A percentile compares a stretch with the other conserved stretches of the same genome.
Conservation (phyloP, 805 yeast genomes). For the Komagataella populi region DNA sequence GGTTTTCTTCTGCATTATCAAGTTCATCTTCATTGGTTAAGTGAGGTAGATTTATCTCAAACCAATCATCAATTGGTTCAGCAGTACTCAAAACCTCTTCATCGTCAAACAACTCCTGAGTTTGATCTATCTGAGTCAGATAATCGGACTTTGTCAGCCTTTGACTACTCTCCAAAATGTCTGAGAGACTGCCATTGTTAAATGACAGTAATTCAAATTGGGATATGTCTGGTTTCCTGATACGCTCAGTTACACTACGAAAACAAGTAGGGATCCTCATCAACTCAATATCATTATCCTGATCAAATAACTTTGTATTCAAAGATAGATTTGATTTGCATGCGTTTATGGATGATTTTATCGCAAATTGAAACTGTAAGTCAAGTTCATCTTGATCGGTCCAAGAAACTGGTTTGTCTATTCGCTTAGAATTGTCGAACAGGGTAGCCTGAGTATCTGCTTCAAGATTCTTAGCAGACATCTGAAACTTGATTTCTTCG, state of each 20-base stretch:
- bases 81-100: background rate
- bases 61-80: background rate
- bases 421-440: slow-evolving; percentile 16
- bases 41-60: background rate
- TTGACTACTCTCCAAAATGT: background rate
- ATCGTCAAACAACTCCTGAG: background rate
- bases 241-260: background rate
- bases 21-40: background rate
- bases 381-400: slow-evolving; percentile 24
- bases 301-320: background rate
- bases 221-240: background rate
- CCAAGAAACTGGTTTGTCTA: slow-evolving; percentile 19
- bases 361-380: slow-evolving; percentile 11
- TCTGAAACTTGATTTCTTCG: slow-evolving; percentile 40
- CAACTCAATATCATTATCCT: background rate
- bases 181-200: background rate
- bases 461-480: slow-evolving; percentile 24
- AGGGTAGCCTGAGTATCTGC: slow-evolving; percentile 13
- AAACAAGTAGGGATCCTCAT: background rate
- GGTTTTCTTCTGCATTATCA: background rate
- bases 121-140: background rate
- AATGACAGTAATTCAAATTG: background rate
- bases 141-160: background rate
- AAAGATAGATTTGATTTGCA: background rate
- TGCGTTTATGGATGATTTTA: background rate